Base-by-base conservation (phyloP, 1,284 basidiomycete genomes). In the Cutaneotrichosporon spelunceum region DNA sequence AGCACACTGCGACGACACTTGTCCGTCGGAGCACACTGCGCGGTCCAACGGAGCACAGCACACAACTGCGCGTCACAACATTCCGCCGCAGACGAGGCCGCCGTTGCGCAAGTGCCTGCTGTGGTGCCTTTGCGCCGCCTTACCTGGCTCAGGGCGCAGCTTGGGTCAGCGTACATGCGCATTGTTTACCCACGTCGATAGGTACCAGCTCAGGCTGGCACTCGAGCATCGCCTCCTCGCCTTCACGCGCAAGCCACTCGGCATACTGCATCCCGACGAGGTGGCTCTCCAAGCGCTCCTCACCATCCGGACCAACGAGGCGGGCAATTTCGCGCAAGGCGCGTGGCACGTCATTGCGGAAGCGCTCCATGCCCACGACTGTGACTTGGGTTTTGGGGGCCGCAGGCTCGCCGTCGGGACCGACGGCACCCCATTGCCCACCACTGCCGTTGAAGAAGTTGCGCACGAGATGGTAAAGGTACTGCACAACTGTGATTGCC, bases 321-420 rank as follows among this genome's bases (percentile, higher is more conserved):
- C 11, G 33, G 34, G 52, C 8, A 42, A 53, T 53, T 23, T 53
- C 52, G 33, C 34, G 23, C 34, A 53, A 4, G 1, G 34, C 52
- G 6, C 52, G 34, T 1, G 33, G 33, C 14, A 53, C 34, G 33
- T 53, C 52, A 23, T 21, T 34, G 23, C 52, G 52, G 52, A 53
- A 53, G 33, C 52, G 52, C 14, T 53, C 52, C 33, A 53, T 34
- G 11, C 52, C 52, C 10, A 53, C 52, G 1, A 53, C 34, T 13
- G 52, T 53, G 13, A 53, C 34, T 4, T 9, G 7, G 1, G 52
- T 53, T 23, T 13, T 24, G 3, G 48, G 48, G 14, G 7, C 3
- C 7, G 11, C 19, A 6, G 6, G 48, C 48, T n/a, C 48, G 14
- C 26, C 48, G 14, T 27, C 26, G 26, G 48, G 48, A 3, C 26